These are phyloP conservation scores for Diplodia seriata DNA, from an alignment of 2,329 filamentous ascomycete species.

Conservation along the genomic window DNA sequence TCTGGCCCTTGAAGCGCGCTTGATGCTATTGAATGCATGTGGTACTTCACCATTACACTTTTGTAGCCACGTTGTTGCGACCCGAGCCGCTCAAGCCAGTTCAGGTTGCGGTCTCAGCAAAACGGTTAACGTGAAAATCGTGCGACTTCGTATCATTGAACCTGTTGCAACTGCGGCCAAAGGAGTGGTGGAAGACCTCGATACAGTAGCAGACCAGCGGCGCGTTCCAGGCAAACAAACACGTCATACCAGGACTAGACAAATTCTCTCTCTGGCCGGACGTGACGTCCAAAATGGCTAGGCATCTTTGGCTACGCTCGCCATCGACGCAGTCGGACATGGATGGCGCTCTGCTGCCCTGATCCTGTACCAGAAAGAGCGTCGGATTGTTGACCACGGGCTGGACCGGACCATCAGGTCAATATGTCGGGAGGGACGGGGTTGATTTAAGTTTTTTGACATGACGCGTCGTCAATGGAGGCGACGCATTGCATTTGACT, in stretches of 20 bases:
- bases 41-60: not conserved
- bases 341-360: not conserved
- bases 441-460: constrained; percentile 13
- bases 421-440: not conserved
- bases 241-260: not conserved
- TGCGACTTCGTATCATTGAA: not conserved
- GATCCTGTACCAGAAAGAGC: constrained; percentile 1
- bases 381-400: not conserved
- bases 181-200: not conserved
- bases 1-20: constrained; percentile 2
- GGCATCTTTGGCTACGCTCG: not conserved
- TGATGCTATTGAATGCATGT: not conserved
- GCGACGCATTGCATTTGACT: constrained; percentile 1
- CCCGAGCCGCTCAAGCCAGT: not conserved
- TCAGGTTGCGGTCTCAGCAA: not conserved
- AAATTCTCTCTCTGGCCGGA: not conserved
- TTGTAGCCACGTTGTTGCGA: not conserved
- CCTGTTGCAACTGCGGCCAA: not conserved
- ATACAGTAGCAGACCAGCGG: constrained; percentile 8
- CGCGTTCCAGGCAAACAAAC: not conserved
- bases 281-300: not conserved
- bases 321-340: not conserved
- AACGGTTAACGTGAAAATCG: not conserved
- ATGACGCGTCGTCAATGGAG: not conserved
- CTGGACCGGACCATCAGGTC: not conserved